Evolutionary conservation across 179 eudicot species (phyloP).

Genomic region (Pouteria campechiana): DNA sequence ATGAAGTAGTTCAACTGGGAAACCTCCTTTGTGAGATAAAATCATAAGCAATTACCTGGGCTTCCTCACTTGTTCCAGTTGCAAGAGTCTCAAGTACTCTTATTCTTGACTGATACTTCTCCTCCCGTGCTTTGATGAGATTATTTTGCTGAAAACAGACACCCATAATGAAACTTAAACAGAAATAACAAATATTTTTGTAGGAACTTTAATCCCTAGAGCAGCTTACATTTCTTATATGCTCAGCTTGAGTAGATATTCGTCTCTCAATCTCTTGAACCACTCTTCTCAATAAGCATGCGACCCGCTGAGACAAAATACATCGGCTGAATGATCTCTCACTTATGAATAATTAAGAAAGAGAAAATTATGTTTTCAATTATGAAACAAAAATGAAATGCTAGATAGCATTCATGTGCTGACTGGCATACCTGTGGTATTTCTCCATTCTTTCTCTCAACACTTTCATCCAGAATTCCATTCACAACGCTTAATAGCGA

Average conservation of each 20-base stretch:
- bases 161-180: background rate
- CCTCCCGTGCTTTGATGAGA: constrained; percentile 79
- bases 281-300: constrained; percentile 78
- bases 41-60: constrained; percentile 34
- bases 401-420: background rate
- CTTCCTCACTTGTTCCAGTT: constrained; percentile 68
- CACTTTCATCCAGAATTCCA: constrained; percentile 79
- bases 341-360: no score
- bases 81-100: constrained; percentile 91
- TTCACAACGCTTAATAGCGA: constrained; percentile 76
- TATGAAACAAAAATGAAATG: no score
- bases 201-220: background rate
- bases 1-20: no score
- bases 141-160: constrained; percentile 60
- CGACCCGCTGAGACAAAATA: constrained; percentile 47
- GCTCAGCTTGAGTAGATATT: constrained; percentile 86
- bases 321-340: background rate
- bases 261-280: constrained; percentile 93
- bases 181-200: background rate
- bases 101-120: constrained; percentile 79
- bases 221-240: constrained; percentile 63
- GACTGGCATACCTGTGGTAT: constrained; percentile 59
- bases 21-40: no score
- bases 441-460: constrained; percentile 75
- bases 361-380: no score